These are phyloP conservation scores for Tulasnella sp. DNA, from an alignment of 768 basidiomycete species.

Conservation along the genomic window DNA sequence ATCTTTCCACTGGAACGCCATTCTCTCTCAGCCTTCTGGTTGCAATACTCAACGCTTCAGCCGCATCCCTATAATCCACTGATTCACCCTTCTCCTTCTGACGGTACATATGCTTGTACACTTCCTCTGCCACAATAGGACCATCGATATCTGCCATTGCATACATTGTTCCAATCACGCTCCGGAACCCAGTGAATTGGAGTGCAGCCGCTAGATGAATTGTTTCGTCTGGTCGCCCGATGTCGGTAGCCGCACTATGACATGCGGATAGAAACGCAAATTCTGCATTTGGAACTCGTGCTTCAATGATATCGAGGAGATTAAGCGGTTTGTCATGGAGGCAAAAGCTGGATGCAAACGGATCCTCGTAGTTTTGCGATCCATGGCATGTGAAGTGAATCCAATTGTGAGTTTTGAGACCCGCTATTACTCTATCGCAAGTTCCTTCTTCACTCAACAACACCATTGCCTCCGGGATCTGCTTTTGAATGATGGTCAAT, in stretches of 20 bases:
- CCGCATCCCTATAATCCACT: background rate
- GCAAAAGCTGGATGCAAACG: background rate
- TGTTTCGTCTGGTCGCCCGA: background rate
- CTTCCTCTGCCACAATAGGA: conserved; percentile 3
- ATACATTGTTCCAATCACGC: conserved; percentile 11
- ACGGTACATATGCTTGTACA: conserved; percentile 9
- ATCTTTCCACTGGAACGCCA: background rate
- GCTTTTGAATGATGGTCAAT: background rate
- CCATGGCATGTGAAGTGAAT: background rate
- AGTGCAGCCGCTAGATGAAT: conserved; percentile 9
- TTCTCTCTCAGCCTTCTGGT: background rate
- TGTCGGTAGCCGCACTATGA: background rate
- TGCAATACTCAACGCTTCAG: background rate
- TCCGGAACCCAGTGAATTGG: conserved; percentile 9
- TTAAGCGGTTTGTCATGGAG: background rate
- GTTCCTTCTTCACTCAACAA: background rate
- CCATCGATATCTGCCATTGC: conserved; percentile 11
- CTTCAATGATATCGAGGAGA: background rate
- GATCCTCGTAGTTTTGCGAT: background rate
- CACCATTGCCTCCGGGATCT: background rate
- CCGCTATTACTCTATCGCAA: background rate
- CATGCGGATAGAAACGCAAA: conserved; percentile 1
- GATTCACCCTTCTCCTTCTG: too few relatives aligned
- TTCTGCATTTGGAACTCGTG: background rate
- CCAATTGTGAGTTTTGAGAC: background rate